A percentile compares a stretch with the other conserved stretches of the same genome.
phyloP scores from a whole-genome alignment of 352 stramenopile species.

The Phytophthora lateralis region DNA sequence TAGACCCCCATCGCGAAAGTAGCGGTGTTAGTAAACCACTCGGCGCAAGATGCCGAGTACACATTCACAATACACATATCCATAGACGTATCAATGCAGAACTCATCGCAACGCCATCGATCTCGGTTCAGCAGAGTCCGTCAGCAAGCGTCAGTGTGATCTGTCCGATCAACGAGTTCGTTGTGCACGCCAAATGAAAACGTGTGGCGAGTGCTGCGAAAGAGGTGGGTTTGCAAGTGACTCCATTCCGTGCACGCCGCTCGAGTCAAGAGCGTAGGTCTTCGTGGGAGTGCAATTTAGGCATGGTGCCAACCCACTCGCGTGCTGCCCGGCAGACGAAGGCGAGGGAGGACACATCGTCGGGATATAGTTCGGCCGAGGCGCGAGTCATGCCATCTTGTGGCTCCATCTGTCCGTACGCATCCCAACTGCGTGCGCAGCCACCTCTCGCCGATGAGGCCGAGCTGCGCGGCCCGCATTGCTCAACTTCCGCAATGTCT shows the following conservation, averaged over 20 bases:
- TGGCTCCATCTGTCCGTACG: constrained; percentile 30
- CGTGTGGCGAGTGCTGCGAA: background rate
- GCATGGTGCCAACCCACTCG: constrained; percentile 5
- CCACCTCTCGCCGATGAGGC: constrained; percentile 11
- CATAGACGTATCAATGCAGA: constrained; percentile 8
- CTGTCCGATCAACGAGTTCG: background rate
- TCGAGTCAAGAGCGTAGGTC: constrained; percentile 15
- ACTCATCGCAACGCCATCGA: background rate
- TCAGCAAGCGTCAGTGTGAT: background rate
- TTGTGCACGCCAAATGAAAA: background rate
- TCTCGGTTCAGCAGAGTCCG: background rate
- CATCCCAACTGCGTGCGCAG: constrained; percentile 25
- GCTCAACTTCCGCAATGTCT: constrained; percentile 9
- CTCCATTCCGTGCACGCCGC: background rate
- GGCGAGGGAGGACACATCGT: constrained; percentile 6
- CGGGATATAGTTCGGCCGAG: constrained; percentile 12
- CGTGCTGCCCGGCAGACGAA: background rate
- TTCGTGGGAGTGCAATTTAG: constrained; percentile 10
- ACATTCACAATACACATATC: background rate
- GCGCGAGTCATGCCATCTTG: constrained; percentile 15
- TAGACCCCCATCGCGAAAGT: constrained; percentile 24
- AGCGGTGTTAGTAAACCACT: constrained; percentile 30
- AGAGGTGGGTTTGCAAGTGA: background rate
- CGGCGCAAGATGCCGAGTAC: constrained; percentile 19
- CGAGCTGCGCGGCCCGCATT: constrained; percentile 14